Evolutionary conservation across 164 flowering plant genomes (phyloP).

Genomic region (Piper longum): DNA sequence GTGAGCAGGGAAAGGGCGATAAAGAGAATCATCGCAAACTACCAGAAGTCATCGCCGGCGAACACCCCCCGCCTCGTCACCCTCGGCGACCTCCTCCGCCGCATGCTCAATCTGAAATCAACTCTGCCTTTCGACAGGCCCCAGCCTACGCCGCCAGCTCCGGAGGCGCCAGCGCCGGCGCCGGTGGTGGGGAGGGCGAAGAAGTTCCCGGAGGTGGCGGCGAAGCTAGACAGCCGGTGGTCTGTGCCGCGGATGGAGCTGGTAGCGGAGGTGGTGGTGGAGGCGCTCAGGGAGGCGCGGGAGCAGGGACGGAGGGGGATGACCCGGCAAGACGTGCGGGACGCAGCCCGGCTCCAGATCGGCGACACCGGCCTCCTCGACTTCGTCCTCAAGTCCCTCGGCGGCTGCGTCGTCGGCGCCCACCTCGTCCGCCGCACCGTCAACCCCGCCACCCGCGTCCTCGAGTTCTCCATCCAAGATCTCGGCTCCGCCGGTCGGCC

Average conservation of each 20-base stretch:
- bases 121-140: conserved; percentile 1
- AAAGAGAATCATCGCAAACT: conserved; percentile 27
- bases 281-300: conserved; percentile 30
- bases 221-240: conserved; percentile 29
- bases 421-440: conserved; percentile 42
- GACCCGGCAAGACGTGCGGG: conserved; percentile 82
- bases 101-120: conserved; percentile 44
- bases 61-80: conserved; percentile 43
- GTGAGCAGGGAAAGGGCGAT: conserved; percentile 14
- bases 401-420: conserved; percentile 50
- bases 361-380: conserved; percentile 89
- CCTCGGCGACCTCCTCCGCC: conserved; percentile 42
- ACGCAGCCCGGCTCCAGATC: conserved; percentile 60
- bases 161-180: neutral
- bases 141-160: conserved; percentile 1
- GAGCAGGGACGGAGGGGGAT: conserved; percentile 16
- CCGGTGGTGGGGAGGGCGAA: neutral
- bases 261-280: conserved; percentile 34
- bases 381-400: conserved; percentile 68
- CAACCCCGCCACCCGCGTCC: conserved; percentile 35
- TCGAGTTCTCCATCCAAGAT: conserved; percentile 51
- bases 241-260: conserved; percentile 29
- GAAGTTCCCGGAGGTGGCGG: conserved; percentile 8
- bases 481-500: conserved; percentile 4
- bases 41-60: conserved; percentile 20